These are phyloP conservation scores for Syncephalastrum racemosum DNA, from an alignment of 371 early-diverging fungal species.

Conservation along the genomic window DNA sequence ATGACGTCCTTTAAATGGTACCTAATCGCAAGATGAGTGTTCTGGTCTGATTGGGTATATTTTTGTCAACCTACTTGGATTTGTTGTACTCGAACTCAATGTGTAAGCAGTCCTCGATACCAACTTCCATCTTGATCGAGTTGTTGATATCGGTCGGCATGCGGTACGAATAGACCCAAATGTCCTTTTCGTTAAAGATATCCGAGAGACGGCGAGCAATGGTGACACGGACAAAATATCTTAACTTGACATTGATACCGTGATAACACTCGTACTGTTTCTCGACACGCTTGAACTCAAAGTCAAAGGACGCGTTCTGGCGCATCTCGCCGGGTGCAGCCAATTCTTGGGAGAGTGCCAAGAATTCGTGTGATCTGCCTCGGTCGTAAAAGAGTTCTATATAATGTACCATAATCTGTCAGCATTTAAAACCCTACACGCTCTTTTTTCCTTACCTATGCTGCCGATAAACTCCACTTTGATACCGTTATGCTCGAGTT, in stretches of 20 bases:
- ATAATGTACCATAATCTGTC: conserved; percentile 3
- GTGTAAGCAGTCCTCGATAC: conserved; percentile 94
- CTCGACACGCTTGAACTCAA: conserved; percentile 91
- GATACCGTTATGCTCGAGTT: conserved; percentile 95
- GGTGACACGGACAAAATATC: conserved; percentile 88
- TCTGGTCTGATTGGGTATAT: background rate
- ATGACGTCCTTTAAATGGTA: conserved; percentile 98
- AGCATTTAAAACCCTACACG: background rate
- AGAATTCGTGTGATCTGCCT: conserved; percentile 93
- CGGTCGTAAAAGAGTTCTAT: conserved; percentile 92
- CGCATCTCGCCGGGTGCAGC: conserved; percentile 87
- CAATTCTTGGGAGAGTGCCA: conserved; percentile 83
- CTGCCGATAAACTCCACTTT: conserved; percentile 96
- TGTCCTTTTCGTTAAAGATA: conserved; percentile 71
- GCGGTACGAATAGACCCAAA: conserved; percentile 91
- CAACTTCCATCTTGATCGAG: conserved; percentile 95
- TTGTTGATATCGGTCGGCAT: conserved; percentile 85
- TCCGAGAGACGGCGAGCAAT: conserved; percentile 77
- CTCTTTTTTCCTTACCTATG: conserved; percentile 66
- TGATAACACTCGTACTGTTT: conserved; percentile 91
- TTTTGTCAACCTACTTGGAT: conserved; percentile 62
- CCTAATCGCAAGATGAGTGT: conserved; percentile 15
- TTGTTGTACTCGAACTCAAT: conserved; percentile 96
- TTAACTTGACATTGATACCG: conserved; percentile 88
- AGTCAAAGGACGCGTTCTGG: conserved; percentile 72